Base-by-base conservation (phyloP, 768 basidiomycete genomes). In the Russula emetica region DNA sequence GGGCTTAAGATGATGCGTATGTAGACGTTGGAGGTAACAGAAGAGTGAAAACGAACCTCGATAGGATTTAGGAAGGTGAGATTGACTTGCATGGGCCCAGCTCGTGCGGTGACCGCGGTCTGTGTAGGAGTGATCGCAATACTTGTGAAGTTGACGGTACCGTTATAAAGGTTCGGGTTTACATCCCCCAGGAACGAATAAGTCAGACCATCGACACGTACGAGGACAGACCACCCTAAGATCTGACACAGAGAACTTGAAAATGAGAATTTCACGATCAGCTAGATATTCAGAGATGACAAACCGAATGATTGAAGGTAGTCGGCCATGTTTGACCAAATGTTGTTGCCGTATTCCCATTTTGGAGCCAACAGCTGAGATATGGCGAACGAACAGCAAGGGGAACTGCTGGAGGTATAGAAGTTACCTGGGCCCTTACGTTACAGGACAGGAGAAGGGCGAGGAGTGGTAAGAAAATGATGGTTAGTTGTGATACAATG, bases 91-190 rank as follows among this genome's bases (percentile, higher is more conserved):
- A 79, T 74, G 5, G 71, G 67, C 24, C 76, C 78, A 10, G 76
- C 76, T 40, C 64, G 62, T 55, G 78, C 66, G 2, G 64, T 68
- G 64, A 75, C 74, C 9, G 71, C 70, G 53, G 75, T 73, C 10
- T 71, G 71, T 0, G 78, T 78, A 0, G 78, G 73, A 0, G 78
- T 78, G 62, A 78, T 66, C 53, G 69, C 64, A 2, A 66, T 66
- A 55, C 66, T 52, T 3, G 65, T 70, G 34, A 74, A 59, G 52
- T 68, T 72, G 8, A 67, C 62, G 24, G 32, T 36, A 40, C 16
- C 32, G 16, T 61, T 40, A 18, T 67, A 60, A 51, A 50, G 16
- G 11, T 18, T 10, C 22, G 5, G 4, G 44, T 11, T 44, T 20
- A 56, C 53, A 30, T 44, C 50, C 10, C 69, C 69, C 11, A 69